Conservation (phyloP, 2,329 filamentous ascomycete genomes). For the Beauveria sp. region DNA sequence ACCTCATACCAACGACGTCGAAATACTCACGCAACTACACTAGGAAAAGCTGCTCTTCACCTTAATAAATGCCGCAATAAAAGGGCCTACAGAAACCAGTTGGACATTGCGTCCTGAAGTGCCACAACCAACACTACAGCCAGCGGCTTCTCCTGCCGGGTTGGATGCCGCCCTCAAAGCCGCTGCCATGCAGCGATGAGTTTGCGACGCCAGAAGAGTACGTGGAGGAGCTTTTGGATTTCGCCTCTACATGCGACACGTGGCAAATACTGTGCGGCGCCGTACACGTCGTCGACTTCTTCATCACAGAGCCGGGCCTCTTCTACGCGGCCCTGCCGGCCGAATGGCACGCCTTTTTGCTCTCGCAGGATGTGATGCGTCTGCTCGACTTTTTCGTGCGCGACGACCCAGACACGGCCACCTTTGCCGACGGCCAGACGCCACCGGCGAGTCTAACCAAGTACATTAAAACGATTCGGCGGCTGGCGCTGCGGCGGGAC, state of each 20-base stretch:
- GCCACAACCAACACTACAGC: not conserved
- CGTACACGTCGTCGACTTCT: constrained; percentile 95
- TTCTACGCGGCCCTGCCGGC: constrained; percentile 69
- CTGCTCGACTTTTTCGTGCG: constrained; percentile 76
- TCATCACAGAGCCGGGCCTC: constrained; percentile 75
- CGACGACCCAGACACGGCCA: constrained; percentile 52
- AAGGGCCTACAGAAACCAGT: not conserved
- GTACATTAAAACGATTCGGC: constrained; percentile 66
- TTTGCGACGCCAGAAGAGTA: constrained; percentile 71
- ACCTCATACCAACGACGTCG: not conserved
- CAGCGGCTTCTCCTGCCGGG: not conserved
- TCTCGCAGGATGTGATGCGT: constrained; percentile 61
- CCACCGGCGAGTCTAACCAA: constrained; percentile 54
- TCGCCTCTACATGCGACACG: constrained; percentile 64
- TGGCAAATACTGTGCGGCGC: constrained; percentile 90
- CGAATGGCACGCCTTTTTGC: constrained; percentile 77
- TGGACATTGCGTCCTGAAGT: accelerated
- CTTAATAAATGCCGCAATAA: not conserved
- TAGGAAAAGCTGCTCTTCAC: not conserved
- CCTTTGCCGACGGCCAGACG: constrained; percentile 18
- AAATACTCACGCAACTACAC: not conserved
- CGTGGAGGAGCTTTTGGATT: constrained; percentile 67
- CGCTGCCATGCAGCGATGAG: constrained; percentile 61
- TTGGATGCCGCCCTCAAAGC: constrained; percentile 40
- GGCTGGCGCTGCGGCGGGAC: constrained; percentile 57